These are phyloP conservation scores for Aureobasidium namibiae DNA, from an alignment of 2,329 filamentous ascomycete genomes.

Conservation along the genomic window DNA sequence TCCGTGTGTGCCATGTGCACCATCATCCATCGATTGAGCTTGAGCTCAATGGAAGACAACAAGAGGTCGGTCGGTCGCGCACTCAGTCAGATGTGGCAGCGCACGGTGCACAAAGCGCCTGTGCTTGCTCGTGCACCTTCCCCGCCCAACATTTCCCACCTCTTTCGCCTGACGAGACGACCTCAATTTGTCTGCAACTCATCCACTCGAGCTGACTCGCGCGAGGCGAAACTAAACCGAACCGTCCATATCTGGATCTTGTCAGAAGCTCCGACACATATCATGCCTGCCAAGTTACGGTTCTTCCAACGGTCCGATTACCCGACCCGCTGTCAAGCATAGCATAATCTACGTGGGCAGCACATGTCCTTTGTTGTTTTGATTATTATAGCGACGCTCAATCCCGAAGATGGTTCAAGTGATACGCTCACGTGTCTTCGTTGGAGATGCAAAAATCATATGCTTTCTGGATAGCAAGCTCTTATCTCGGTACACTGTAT, in stretches of 20 bases:
- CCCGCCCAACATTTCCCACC: not conserved
- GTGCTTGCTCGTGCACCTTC: not conserved
- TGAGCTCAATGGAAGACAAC: too few species aligned
- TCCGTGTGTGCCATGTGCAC: too few species aligned
- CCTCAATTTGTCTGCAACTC: not conserved
- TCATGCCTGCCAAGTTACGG: not conserved
- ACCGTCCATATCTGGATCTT: not conserved
- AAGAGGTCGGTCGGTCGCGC: too few species aligned
- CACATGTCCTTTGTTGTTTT: not conserved
- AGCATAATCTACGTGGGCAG: not conserved
- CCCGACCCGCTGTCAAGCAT: not conserved
- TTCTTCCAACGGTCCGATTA: not conserved
- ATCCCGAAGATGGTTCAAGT: too few species aligned
- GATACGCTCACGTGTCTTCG: too few species aligned
- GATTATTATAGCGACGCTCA: not conserved
- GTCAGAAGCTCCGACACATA: not conserved
- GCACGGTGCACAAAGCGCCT: not conserved
- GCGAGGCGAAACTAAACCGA: not conserved
- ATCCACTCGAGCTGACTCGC: not conserved
- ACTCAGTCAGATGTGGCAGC: not conserved
- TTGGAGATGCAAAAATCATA: too few species aligned
- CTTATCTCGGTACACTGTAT: too few species aligned
- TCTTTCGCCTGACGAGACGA: not conserved
- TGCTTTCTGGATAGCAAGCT: too few species aligned
- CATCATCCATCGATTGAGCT: too few species aligned